Evolutionary conservation across 345 rosid genomes (phyloP).

Genomic region (Salix exigua): DNA sequence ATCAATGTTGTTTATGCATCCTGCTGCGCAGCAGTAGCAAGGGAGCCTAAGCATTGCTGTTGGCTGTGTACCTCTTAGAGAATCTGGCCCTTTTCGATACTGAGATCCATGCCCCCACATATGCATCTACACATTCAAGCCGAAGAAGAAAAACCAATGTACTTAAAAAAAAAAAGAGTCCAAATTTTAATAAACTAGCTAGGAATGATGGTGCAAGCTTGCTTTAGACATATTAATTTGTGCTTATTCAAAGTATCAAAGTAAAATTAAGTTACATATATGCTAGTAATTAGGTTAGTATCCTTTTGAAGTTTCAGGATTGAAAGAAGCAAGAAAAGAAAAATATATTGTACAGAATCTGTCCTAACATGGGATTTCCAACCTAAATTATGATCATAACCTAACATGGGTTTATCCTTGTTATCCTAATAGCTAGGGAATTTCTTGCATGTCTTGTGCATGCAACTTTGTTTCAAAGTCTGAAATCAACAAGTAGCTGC

Average conservation of each 20-base stretch:
- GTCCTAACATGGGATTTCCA: not conserved
- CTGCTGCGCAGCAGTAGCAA: constrained; percentile 93
- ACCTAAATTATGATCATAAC: not conserved
- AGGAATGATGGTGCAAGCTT: not conserved
- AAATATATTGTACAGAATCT: not conserved
- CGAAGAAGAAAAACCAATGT: not conserved
- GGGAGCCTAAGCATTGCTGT: constrained; percentile 92
- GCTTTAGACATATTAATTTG: not conserved
- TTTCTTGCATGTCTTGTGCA: not conserved
- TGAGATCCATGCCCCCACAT: constrained; percentile 99
- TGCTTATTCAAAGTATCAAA: not conserved
- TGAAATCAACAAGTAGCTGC: too few relatives aligned
- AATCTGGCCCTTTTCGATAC: constrained; percentile 93
- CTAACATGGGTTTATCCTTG: not conserved
- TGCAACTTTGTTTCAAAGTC: not conserved
- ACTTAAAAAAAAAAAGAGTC: not conserved
- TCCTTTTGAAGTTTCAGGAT: not conserved
- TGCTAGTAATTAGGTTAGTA: too few relatives aligned
- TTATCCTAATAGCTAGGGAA: not conserved
- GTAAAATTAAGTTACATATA: not conserved
- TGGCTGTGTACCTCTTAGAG: constrained; percentile 90
- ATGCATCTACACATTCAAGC: constrained; percentile 61
- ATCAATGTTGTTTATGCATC: constrained; percentile 91
- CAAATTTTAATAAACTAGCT: not conserved
- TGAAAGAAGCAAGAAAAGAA: not conserved